Evolutionary conservation across 331 rosid genomes (phyloP).

Genomic region (Malus hybrid): DNA sequence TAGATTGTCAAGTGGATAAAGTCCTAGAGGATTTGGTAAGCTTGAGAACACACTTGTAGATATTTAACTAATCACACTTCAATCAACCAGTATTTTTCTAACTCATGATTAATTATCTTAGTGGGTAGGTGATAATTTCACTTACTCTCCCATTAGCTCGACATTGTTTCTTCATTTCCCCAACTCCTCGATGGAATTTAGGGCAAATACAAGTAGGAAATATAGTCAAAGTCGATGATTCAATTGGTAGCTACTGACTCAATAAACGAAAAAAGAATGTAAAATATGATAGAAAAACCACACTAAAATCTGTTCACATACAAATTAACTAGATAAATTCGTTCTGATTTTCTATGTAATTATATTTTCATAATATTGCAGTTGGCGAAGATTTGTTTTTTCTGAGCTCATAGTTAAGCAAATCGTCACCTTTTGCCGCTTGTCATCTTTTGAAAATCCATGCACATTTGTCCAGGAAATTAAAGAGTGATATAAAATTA

Average conservation of each 20-base stretch:
- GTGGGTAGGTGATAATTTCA: slow-evolving; percentile 32
- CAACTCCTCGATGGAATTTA: not conserved
- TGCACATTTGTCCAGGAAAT: not conserved
- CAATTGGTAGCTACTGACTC: no score
- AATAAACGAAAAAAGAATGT: not conserved
- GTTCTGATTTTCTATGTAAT: no score
- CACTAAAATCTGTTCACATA: not conserved
- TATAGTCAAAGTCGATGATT: not conserved
- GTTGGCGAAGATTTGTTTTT: not conserved
- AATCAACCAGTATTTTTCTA: not conserved
- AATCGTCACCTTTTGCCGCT: not conserved
- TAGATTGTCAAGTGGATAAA: no score
- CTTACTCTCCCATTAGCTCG: slow-evolving; percentile 10
- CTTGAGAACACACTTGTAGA: no score
- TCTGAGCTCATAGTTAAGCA: not conserved
- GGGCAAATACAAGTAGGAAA: not conserved
- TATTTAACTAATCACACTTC: not conserved
- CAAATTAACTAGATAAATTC: not conserved
- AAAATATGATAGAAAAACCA: not conserved
- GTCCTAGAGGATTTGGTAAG: no score
- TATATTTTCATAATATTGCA: no score
- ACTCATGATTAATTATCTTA: not conserved
- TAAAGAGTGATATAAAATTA: not conserved
- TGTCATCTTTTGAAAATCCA: not conserved
- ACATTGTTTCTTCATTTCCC: not conserved